Evolutionary conservation across 2,329 filamentous ascomycete genomes (phyloP).

Genomic region (Diplodia intermedia): DNA sequence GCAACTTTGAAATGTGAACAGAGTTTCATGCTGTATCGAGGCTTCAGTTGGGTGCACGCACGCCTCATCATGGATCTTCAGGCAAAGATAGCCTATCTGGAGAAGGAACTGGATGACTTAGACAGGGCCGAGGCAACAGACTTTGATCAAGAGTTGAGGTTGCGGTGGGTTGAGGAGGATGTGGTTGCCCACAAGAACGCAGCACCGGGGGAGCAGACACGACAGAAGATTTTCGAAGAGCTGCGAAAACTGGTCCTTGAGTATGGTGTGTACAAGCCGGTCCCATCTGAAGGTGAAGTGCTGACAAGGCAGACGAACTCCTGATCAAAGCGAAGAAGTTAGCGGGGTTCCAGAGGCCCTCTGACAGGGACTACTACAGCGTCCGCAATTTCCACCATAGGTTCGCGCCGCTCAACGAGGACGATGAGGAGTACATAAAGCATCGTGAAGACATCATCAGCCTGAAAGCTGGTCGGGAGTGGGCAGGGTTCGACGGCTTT

Average conservation of each 20-base stretch:
- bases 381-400: constrained; percentile 40
- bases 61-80: constrained; percentile 41
- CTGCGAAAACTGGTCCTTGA: constrained; percentile 34
- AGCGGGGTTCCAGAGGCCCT: constrained; percentile 39
- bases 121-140: constrained; percentile 34
- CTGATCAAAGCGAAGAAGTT: constrained; percentile 42
- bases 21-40: constrained; percentile 43
- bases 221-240: constrained; percentile 37
- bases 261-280: constrained; percentile 33
- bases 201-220: constrained; percentile 32
- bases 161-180: background rate
- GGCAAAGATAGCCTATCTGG: constrained; percentile 38
- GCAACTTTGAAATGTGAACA: constrained; percentile 43
- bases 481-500: constrained; percentile 43
- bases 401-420: constrained; percentile 37
- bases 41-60: constrained; percentile 42
- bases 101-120: constrained; percentile 38
- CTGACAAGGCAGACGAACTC: constrained; percentile 36
- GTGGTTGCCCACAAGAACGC: constrained; percentile 9
- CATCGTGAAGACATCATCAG: constrained; percentile 45
- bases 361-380: constrained; percentile 40
- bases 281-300: background rate
- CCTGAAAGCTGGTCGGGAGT: constrained; percentile 42
- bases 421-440: constrained; percentile 39
- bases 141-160: background rate